These are phyloP conservation scores for Poronia punctata DNA, from an alignment of 495 filamentous ascomycete species.

Conservation along the genomic window DNA sequence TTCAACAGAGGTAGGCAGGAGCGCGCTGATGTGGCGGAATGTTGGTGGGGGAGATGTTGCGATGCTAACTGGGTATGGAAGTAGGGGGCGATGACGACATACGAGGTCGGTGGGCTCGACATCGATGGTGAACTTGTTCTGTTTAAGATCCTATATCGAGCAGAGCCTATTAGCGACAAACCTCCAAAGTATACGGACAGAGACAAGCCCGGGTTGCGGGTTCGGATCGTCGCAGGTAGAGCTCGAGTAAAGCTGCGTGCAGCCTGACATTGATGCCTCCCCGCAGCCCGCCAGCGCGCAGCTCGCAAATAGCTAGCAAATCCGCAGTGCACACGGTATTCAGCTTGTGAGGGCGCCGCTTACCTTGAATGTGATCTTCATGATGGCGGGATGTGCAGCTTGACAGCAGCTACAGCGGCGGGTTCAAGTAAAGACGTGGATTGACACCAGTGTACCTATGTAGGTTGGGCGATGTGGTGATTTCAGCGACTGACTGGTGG, in stretches of 20 bases:
- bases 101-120: constrained; percentile 89
- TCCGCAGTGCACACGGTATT: background rate
- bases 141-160: constrained; percentile 75
- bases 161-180: constrained; percentile 24
- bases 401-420: constrained; percentile 17
- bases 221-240: constrained; percentile 10
- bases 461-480: background rate
- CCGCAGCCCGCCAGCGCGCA: background rate
- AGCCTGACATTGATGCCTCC: constrained; percentile 9
- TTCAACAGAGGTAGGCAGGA: background rate
- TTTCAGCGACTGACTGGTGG: constrained; percentile 2
- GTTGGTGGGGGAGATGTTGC: constrained; percentile 7
- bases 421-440: background rate
- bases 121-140: constrained; percentile 94
- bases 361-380: constrained; percentile 49
- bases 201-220: background rate
- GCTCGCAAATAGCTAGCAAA: too few species aligned
- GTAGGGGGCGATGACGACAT: constrained; percentile 36
- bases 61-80: constrained; percentile 14
- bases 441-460: background rate
- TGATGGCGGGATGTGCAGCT: constrained; percentile 34
- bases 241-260: constrained; percentile 7
- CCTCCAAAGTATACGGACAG: background rate
- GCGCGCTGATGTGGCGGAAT: constrained; percentile 1
- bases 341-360: constrained; percentile 13